phyloP scores from a whole-genome alignment of 345 rosid genomes.

The Corchorus olitorius region DNA sequence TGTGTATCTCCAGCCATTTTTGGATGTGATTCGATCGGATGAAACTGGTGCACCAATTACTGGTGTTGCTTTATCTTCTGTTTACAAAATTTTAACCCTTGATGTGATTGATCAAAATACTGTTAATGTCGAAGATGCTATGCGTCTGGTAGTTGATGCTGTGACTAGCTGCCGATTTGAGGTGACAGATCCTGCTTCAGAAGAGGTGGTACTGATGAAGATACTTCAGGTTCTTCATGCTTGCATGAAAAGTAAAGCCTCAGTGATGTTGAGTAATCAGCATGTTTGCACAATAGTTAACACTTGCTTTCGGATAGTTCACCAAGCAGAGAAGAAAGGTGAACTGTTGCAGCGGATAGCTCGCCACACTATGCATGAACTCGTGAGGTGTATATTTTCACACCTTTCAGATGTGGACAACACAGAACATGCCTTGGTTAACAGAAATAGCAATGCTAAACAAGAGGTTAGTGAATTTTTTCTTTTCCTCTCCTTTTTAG shows the following conservation, averaged over 20 bases:
- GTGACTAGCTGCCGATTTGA: constrained; percentile 98
- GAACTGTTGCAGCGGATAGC: constrained; percentile 83
- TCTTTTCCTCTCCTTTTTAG: constrained; percentile 13
- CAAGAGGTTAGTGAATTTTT: constrained; percentile 55
- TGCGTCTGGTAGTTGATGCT: constrained; percentile 93
- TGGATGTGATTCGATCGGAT: constrained; percentile 87
- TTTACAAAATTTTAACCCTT: constrained; percentile 79
- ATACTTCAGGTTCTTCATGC: constrained; percentile 96
- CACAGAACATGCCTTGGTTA: constrained; percentile 73
- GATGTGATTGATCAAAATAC: constrained; percentile 79
- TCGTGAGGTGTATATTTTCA: constrained; percentile 85
- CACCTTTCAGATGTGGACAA: constrained; percentile 84
- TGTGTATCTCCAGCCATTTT: constrained; percentile 84
- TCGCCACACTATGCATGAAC: constrained; percentile 93
- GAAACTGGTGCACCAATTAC: constrained; percentile 97
- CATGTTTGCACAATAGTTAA: constrained; percentile 96
- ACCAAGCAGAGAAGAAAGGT: constrained; percentile 86
- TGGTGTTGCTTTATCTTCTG: constrained; percentile 87
- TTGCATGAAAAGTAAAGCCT: constrained; percentile 91
- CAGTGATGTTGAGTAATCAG: constrained; percentile 89
- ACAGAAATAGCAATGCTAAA: constrained; percentile 58
- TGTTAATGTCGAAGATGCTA: constrained; percentile 82
- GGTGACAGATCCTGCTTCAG: constrained; percentile 97
- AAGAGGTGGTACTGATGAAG: constrained; percentile 97
- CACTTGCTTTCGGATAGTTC: constrained; percentile 97